Percentiles rank a stretch among this genome's conserved stretches.
phyloP scores from a whole-genome alignment of 1,284 basidiomycete species.

The Ustanciosporium gigantosporum region DNA sequence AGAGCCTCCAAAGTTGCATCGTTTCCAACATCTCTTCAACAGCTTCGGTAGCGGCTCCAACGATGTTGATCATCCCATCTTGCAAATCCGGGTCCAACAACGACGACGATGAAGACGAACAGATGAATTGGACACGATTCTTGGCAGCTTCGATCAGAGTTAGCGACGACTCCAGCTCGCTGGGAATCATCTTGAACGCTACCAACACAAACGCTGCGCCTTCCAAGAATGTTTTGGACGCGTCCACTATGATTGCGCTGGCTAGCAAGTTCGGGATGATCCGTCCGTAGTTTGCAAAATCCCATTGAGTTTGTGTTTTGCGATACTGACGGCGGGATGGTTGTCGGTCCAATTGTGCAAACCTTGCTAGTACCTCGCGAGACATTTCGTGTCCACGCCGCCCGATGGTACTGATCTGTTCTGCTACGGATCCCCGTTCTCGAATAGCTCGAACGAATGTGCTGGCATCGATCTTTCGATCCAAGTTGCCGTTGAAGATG shows the following conservation, averaged over 20 bases:
- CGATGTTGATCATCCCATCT: not conserved
- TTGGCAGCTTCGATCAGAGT: not conserved
- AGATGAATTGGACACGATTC: no score
- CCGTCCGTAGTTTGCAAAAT: not conserved
- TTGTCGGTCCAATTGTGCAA: not conserved
- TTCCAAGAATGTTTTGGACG: not conserved
- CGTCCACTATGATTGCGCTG: not conserved
- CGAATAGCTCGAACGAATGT: not conserved
- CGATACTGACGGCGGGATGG: not conserved
- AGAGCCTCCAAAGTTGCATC: constrained; percentile 9
- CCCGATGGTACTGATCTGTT: not conserved
- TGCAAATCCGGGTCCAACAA: no score
- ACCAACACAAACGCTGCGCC: not conserved
- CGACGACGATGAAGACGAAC: no score
- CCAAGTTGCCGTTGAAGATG: not conserved
- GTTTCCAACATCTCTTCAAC: constrained; percentile 17
- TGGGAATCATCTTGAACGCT: not conserved
- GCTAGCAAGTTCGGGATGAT: not conserved
- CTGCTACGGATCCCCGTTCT: not conserved
- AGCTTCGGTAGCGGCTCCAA: constrained; percentile 7
- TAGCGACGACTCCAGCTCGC: not conserved
- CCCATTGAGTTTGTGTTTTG: not conserved
- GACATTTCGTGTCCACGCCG: not conserved
- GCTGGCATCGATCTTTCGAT: not conserved
- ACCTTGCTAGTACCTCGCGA: not conserved